Conservation (phyloP, 1,284 basidiomycete genomes). For the Termitomyces sp. region DNA sequence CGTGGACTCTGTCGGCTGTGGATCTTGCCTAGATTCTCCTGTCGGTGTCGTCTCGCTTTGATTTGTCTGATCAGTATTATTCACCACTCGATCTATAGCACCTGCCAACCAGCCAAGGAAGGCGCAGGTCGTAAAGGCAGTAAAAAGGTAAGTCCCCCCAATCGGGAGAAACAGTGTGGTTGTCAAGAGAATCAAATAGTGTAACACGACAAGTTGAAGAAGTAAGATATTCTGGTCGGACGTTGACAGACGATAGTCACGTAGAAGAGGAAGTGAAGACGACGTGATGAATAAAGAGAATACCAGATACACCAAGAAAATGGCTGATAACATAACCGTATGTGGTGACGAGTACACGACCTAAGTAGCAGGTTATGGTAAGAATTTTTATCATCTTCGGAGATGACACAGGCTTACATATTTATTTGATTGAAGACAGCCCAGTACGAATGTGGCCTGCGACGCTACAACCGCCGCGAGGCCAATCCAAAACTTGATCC, state of each 20-base stretch:
- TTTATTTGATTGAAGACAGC: slow-evolving; percentile 54
- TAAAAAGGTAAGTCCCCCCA: slow-evolving; percentile 54
- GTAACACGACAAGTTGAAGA: slow-evolving; percentile 47
- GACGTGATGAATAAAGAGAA: slow-evolving; percentile 31
- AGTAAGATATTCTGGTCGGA: slow-evolving; percentile 26
- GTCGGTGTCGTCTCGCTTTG: slow-evolving; percentile 4
- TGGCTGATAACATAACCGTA: slow-evolving; percentile 44
- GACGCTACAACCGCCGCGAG: slow-evolving; percentile 40
- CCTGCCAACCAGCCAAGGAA: slow-evolving; percentile 46
- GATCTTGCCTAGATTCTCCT: slow-evolving; percentile 27
- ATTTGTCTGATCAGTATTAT: neutral
- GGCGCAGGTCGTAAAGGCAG: slow-evolving; percentile 49
- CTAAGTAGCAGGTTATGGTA: slow-evolving; percentile 29
- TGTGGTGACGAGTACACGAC: slow-evolving; percentile 55
- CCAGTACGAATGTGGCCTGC: slow-evolving; percentile 44
- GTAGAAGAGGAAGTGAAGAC: slow-evolving; percentile 1
- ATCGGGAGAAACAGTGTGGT: slow-evolving; percentile 44
- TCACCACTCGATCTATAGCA: slow-evolving; percentile 31
- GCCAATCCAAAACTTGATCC: slow-evolving; percentile 57
- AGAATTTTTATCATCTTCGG: neutral
- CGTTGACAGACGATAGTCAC: slow-evolving; percentile 7
- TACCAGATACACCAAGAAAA: slow-evolving; percentile 48
- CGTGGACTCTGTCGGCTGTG: slow-evolving; percentile 35
- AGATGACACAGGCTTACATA: slow-evolving; percentile 45
- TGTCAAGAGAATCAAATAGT: slow-evolving; percentile 49